Conservation (phyloP, 2,329 filamentous ascomycete genomes). For the Colletotrichum endophyticum region DNA sequence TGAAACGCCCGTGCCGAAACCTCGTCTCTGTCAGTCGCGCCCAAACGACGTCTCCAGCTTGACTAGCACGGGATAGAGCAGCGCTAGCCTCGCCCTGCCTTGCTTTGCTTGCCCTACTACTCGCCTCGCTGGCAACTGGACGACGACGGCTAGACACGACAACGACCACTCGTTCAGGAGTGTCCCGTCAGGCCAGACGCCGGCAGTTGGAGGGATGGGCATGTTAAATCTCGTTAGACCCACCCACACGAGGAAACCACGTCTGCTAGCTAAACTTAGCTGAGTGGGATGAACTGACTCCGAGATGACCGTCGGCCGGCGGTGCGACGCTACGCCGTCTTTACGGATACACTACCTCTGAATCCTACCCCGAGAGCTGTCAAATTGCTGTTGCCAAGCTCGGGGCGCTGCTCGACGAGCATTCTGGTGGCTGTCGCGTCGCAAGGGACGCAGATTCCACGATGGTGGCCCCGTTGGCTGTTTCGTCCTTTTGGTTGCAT, state of each 20-base stretch:
- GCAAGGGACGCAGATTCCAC: not conserved
- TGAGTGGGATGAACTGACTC: slow-evolving; percentile 21
- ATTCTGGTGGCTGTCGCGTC: not conserved
- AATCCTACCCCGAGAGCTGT: not conserved
- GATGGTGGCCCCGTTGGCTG: not conserved
- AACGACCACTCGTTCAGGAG: not conserved
- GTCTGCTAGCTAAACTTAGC: slow-evolving; percentile 17
- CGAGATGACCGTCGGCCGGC: slow-evolving; percentile 8
- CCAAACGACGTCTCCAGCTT: not conserved
- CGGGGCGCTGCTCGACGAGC: not conserved
- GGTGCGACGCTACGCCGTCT: not conserved
- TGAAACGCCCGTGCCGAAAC: slow-evolving; percentile 17
- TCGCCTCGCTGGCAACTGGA: not conserved
- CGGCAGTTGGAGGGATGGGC: slow-evolving; percentile 20
- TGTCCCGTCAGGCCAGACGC: not conserved
- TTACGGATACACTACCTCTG: not conserved
- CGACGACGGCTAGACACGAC: not conserved
- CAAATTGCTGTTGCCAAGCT: not conserved
- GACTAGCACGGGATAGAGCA: not conserved
- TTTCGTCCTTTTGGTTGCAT: not conserved
- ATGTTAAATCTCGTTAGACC: slow-evolving; percentile 21
- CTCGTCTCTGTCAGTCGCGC: slow-evolving; percentile 10
- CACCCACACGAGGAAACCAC: slow-evolving; percentile 20
- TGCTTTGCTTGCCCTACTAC: not conserved
- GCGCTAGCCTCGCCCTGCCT: not conserved